Base-by-base conservation (phyloP, 2,329 filamentous ascomycete species). In the Huntiella savannae region DNA sequence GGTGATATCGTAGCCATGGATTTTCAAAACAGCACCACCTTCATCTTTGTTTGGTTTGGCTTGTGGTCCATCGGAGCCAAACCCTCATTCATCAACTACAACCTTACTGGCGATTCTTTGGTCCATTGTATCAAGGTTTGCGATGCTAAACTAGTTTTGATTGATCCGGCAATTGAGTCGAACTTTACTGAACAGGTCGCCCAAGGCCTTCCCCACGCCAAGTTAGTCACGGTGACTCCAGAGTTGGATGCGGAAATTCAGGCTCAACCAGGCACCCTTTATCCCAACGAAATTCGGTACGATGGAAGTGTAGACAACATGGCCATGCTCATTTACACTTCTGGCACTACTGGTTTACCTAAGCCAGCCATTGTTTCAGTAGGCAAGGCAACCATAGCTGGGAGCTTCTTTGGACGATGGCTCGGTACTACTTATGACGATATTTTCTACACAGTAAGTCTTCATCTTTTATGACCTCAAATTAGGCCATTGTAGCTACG, bases 71-170 rank as follows among this genome's bases (percentile, higher is more conserved):
- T 93, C 49, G 86, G 86, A 8, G 85, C 82, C 0, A 77, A 77
- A 47, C 84, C 85, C 0, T 85, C 85, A 0, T 84, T 91, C 54
- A 80, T 93, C 62, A 94, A 94, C 61, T 88, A 87, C 62, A 91
- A 91, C 57, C 64, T 93, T 42, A 69, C 71, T 0, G 79, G 77
- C 10, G 73, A 79, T 22, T 69, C 83, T 0, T 64, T 94, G 51
- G 59, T 73, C 3, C 85, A 94, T 60, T 88, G 82, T 53, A 66
- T 92, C 39, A 71, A 69, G 52, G 73, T 75, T 1, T 79, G 82
- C 2, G 76, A 71, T 0, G 67, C 82, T 0, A 70, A 70, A 7
- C 56, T 92, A 2, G 64, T 87, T 49, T 58, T 94, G 17, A 68
- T 87, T 10, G 85, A 91, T 53, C 66, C 69, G 0, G 33, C 40